Evolutionary conservation across 768 basidiomycete genomes (phyloP), one percentile per base, ranked within the genome.

Genomic region (Collybia mongolica): DNA sequence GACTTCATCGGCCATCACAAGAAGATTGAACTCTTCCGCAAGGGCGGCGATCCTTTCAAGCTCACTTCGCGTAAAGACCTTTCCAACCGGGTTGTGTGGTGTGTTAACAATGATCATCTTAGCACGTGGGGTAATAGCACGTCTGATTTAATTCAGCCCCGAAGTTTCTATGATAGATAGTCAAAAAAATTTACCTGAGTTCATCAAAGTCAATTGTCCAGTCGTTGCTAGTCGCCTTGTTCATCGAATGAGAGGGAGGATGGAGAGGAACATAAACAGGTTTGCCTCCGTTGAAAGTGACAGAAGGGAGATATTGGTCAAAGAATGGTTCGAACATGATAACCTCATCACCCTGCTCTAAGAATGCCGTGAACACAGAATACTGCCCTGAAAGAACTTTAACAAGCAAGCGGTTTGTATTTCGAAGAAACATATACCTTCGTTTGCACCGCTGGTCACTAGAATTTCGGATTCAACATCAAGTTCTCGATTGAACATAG

Each of bases 321-420:
- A 97, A 98, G 77, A 93, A 97, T 1, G 95, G 96, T 69, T 98
- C 97, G 62, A 98, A 95, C 82, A 98, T 86, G 68, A 99, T 96
- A 55, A 98, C 96, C 67, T 99, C 97, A 61, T 98, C 97, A 3
- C 89, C 96, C 32, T 81, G 77, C 54, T 98, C 87, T 35, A 97
- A 69, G 72, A 96, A 98, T 0, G 97, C 97, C 9, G 85, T 82
- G 59, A 96, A 90, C 45, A 94, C 90, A 44, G 95, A 83, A 67
- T 96, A 98, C 77, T 93, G 90, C 20, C 96, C 95, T 93, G 65
- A 41, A 17, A 23, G 12, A 12, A 37, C 38, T 19, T 46, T 20
- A 53, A 42, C 35, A 22, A 9, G 32, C 15, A 20, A 42, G 14
- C 15, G 39, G 22, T 7, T 36, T 40, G 22, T 23, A 36, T 19